Evolutionary conservation across 805 yeast species (phyloP), one percentile per base, ranked within the genome.

Genomic region (Metschnikowia rubicola): DNA sequence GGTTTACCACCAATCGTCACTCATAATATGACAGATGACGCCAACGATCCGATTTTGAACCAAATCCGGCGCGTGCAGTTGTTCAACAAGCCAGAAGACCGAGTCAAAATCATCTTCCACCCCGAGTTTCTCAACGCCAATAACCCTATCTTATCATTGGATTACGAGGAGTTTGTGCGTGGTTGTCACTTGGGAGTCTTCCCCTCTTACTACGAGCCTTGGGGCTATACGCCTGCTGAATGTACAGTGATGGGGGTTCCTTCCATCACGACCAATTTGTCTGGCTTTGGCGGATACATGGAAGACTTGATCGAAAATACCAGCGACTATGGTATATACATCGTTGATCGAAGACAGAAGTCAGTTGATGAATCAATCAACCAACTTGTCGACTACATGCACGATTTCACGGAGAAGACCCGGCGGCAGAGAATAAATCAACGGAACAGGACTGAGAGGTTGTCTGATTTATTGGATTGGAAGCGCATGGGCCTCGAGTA

Each of bases 241-340:
- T 94, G 99, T 74, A 92, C 99, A 0, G 99, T 94, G 21, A 92
- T 92, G 99, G 99, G 99, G 47, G 96, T 94, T 50, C 99, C 99
- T 13, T 88, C 97, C 7, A 88, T 92, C 61, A 92, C 99, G 10
- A 92, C 99, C 36, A 92, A 92, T 65, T 72, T 92, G 50, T 88
- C 97, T 2, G 99, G 99, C 1, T 92, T 92, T 64, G 99, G 99
- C 41, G 95, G 98, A 56, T 92, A 92, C 71, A 92, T 92, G 98
- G 99, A 92, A 70, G 97, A 92, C 66, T 76, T 92, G 54, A 92
- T 92, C 65, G 97, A 92, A 64, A 88, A 88, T 60, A 86, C 97
- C 15, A 79, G 86, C 50, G 98, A 94, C 69, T 94, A 94, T 62
- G 99, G 99, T 63, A 94, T 92, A 61, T 94, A 94, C 70, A 88